Percentiles rank a stretch among this genome's conserved stretches.
Conservation (phyloP, 2,329 filamentous ascomycete species). For the Aureobasidium lini region DNA sequence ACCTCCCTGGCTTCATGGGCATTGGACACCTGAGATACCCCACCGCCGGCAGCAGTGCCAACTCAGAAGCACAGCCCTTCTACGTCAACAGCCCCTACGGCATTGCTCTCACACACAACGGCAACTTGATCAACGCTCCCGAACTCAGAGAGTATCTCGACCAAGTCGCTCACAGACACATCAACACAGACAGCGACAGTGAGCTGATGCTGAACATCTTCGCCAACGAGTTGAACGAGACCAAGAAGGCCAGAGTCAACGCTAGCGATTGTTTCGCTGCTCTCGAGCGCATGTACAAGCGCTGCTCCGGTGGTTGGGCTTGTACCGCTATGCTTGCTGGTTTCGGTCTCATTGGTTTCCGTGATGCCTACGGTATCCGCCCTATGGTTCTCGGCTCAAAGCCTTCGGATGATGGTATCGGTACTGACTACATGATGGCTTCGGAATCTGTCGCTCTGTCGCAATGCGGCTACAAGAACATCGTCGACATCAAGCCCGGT, state of each 20-base stretch:
- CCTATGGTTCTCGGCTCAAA: slow-evolving; percentile 73
- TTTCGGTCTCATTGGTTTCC: slow-evolving; percentile 74
- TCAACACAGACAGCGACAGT: slow-evolving; percentile 85
- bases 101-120: slow-evolving; percentile 75
- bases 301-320: slow-evolving; percentile 68
- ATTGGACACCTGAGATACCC: slow-evolving; percentile 83
- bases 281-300: slow-evolving; percentile 63
- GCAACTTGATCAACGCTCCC: slow-evolving; percentile 75
- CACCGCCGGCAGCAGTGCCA: slow-evolving; percentile 75
- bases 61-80: slow-evolving; percentile 85
- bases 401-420: slow-evolving; percentile 55
- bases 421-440: slow-evolving; percentile 80
- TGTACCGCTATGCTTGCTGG: slow-evolving; percentile 76
- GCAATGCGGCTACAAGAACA: slow-evolving; percentile 71
- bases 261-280: slow-evolving; percentile 68
- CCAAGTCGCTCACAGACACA: slow-evolving; percentile 70
- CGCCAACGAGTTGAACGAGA: slow-evolving; percentile 71
- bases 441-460: slow-evolving; percentile 79
- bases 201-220: slow-evolving; percentile 86
- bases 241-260: slow-evolving; percentile 74
- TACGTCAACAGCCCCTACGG: slow-evolving; percentile 84
- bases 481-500: slow-evolving; percentile 71
- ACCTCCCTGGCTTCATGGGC: slow-evolving; percentile 80
- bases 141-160: slow-evolving; percentile 67
- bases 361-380: slow-evolving; percentile 74